Evolutionary conservation across 331 rosid genomes (phyloP).

Genomic region (Dryas integrifolia): DNA sequence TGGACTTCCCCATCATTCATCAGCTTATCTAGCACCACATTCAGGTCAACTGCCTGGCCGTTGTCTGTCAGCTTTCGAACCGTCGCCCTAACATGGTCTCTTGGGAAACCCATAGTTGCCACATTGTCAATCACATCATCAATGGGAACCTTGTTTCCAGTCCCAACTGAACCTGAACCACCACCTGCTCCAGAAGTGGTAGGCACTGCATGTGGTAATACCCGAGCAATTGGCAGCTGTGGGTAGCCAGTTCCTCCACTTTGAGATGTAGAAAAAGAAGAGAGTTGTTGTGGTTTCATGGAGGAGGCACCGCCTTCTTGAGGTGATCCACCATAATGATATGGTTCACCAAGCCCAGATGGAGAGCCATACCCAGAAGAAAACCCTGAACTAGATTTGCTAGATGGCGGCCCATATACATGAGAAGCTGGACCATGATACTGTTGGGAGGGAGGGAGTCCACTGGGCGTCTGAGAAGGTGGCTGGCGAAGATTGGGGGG

Average conservation of each 20-base stretch:
- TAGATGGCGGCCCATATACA: slow-evolving; percentile 53
- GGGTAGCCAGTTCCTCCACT: slow-evolving; percentile 77
- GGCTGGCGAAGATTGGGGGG: slow-evolving; percentile 60
- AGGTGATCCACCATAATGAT: slow-evolving; percentile 60
- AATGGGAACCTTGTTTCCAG: slow-evolving; percentile 61
- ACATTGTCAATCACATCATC: slow-evolving; percentile 82
- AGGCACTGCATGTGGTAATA: slow-evolving; percentile 70
- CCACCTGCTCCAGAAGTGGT: slow-evolving; percentile 58
- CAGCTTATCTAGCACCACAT: slow-evolving; percentile 80
- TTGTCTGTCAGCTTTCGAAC: slow-evolving; percentile 84
- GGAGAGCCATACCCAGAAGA: slow-evolving; percentile 63
- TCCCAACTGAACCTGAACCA: slow-evolving; percentile 57
- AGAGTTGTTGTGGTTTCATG: slow-evolving; percentile 49
- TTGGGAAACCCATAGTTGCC: slow-evolving; percentile 79
- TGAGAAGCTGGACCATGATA: slow-evolving; percentile 56
- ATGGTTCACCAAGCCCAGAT: slow-evolving; percentile 55
- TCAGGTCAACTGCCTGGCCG: slow-evolving; percentile 82
- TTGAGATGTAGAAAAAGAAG: slow-evolving; percentile 40
- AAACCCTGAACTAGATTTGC: slow-evolving; percentile 60
- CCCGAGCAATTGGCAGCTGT: slow-evolving; percentile 73
- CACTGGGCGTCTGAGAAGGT: slow-evolving; percentile 58
- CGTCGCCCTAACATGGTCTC: slow-evolving; percentile 79
- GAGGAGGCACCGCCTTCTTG: slow-evolving; percentile 50
- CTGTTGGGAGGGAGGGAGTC: slow-evolving; percentile 61
- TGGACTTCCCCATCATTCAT: slow-evolving; percentile 71